Evolutionary conservation across 1,139 yeast species (phyloP), one percentile per base, ranked within the genome.

Genomic region (Debaryomyces udenii): DNA sequence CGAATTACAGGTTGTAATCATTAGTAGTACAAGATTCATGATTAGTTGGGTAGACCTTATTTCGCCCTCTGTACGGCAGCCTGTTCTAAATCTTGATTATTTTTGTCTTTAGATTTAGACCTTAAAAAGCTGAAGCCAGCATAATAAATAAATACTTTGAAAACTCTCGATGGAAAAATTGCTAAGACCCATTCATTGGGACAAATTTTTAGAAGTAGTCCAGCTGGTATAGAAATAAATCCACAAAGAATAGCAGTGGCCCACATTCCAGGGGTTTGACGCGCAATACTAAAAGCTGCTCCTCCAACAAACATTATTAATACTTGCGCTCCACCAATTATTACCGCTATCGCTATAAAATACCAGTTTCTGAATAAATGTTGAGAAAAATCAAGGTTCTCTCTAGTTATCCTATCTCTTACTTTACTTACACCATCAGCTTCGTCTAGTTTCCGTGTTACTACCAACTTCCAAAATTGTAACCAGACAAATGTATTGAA

Each of bases 401-500:
- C 68, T 16, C 67, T 50, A 3, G 82, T 75, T 36, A 83, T 69
- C 59, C 94, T 76, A 26, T 76, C 86, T 45, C 71, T 71, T 36
- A 85, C 68, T 3, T 66, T 71, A 2, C 70, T 67, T 26, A 84
- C 68, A 28, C 85, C 89, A 53, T 83, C 89, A 40, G 84, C 89
- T 69, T 93, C 97, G 62, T 93, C 98, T 43, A 93, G 71, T 51
- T 95, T 87, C 57, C 99, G 80, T 5, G 96, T 84, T 31, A 90
- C 96, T 56, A 93, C 81, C 67, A 93, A 76, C 56, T 93, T 90
- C 80, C 94, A 93, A 60, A 91, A 86, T 68, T 93, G 99, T 65
- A 93, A 74, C 99, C 99, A 93, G 39, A 93, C 99, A 75, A 93
- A 93, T 0, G 98, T 78, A 63, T 94, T 93, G 71, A 93, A 93